Evolutionary conservation across 2,329 filamentous ascomycete species (phyloP).

Genomic region (Fusarium penzigii): DNA sequence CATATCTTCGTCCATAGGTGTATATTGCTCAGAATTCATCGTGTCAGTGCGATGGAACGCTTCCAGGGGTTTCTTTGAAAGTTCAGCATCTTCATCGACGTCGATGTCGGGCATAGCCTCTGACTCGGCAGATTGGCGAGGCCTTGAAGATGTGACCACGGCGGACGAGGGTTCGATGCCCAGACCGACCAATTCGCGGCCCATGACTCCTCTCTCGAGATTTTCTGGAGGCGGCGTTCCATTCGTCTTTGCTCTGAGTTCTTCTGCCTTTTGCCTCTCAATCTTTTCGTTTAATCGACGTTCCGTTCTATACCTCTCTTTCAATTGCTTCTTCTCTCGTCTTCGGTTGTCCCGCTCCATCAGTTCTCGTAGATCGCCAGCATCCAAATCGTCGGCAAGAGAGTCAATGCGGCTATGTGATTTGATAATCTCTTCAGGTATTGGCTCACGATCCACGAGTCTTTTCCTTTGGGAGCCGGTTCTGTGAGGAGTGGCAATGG

Average conservation of each 20-base stretch:
- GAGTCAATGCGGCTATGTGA: conserved; percentile 65
- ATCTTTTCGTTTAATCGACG: conserved; percentile 65
- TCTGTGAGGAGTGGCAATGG: conserved; percentile 47
- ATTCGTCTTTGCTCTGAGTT: conserved; percentile 53
- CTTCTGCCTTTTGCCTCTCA: conserved; percentile 64
- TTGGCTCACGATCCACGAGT: conserved; percentile 51
- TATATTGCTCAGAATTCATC: conserved; percentile 21
- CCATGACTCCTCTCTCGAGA: conserved; percentile 61
- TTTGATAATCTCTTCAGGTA: conserved; percentile 61
- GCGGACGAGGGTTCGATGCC: conserved; percentile 58
- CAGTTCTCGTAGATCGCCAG: conserved; percentile 79
- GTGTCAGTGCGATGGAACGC: conserved; percentile 35
- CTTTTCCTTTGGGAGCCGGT: conserved; percentile 54
- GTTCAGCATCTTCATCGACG: conserved; percentile 14
- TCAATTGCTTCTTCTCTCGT: conserved; percentile 70
- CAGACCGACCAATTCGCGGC: conserved; percentile 58
- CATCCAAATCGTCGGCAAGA: conserved; percentile 82
- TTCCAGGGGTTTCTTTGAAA: conserved; percentile 25
- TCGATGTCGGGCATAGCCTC: conserved; percentile 27
- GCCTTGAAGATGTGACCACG: conserved; percentile 57
- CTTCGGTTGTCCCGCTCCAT: conserved; percentile 88
- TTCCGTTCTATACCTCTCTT: conserved; percentile 68
- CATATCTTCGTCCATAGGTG: conserved; percentile 23
- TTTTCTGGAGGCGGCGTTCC: conserved; percentile 56
- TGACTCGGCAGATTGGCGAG: conserved; percentile 32